Conservation (phyloP, 2,329 filamentous ascomycete genomes). For the Ceratocystis cubensis region DNA sequence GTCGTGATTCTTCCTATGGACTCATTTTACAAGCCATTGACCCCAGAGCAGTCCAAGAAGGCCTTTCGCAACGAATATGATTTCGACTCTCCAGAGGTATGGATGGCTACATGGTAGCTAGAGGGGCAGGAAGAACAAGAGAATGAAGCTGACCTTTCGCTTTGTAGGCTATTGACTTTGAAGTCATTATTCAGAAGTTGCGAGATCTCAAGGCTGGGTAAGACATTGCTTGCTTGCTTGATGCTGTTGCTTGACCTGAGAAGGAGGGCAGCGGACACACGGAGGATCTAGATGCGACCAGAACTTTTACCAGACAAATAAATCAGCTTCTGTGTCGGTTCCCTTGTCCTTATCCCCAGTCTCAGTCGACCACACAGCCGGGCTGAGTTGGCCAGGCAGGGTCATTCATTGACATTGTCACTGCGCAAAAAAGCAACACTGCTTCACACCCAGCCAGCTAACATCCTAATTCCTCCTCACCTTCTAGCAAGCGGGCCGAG, state of each 20-base stretch:
- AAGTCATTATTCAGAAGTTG: slow-evolving; percentile 66
- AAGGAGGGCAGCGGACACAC: too few relatives aligned
- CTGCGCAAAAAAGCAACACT: neutral
- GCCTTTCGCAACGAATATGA: slow-evolving; percentile 90
- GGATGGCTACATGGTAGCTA: slow-evolving; percentile 17
- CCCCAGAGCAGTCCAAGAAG: slow-evolving; percentile 60
- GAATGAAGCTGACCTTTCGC: neutral
- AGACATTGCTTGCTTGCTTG: slow-evolving; percentile 22
- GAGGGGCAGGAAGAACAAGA: neutral
- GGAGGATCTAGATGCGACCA: too few relatives aligned
- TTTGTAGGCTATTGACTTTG: slow-evolving; percentile 72
- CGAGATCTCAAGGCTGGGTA: slow-evolving; percentile 86
- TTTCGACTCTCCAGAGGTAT: slow-evolving; percentile 75
- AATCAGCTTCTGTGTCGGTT: too few relatives aligned
- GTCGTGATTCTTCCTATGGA: slow-evolving; percentile 98
- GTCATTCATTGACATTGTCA: too few relatives aligned
- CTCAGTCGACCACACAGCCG: too few relatives aligned
- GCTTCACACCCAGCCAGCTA: neutral
- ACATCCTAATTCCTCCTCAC: neutral
- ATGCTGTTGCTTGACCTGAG: too few relatives aligned
- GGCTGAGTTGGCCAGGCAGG: too few relatives aligned
- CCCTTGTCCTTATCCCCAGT: too few relatives aligned
- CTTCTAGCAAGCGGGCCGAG: slow-evolving; percentile 63
- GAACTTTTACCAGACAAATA: too few relatives aligned
- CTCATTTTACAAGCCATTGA: slow-evolving; percentile 90